Base-by-base conservation (phyloP, 106 monocot species). In the Hemerocallis citrina region DNA sequence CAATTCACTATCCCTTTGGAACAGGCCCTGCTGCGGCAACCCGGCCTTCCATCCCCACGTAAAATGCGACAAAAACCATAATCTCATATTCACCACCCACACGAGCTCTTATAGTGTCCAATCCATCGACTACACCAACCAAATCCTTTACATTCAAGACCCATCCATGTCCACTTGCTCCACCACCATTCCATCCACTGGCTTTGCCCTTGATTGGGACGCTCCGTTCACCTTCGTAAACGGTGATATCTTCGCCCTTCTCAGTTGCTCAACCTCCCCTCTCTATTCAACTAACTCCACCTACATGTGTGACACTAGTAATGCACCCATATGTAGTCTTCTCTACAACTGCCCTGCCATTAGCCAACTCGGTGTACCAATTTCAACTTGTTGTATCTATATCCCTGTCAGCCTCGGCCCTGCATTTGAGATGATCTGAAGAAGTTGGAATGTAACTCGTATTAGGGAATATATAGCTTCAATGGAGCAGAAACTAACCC, bases 81-180 rank as follows among this genome's bases (percentile, higher is more conserved):
- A 41, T 11, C 11, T 45, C 37, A 50, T 64, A 42, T 64, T 75
- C 46, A 56, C 68, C 17, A 69, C 75, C 62, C 55, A 38, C 46
- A 51, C 75, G 1, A 63, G 69, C 52, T 47, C 69, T 5, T 75
- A 75, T 57, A 55, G 52, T 0, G 38, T 75, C 69, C 45, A 69
- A 4, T 56, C 75, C 45, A 57, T 75, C 37, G 75, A 75, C 63
- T 75, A 75, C 69, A 37, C 55, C 55, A 75, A 75, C 69, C 68
- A 75, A 17, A 25, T 75, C 45, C 42, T 75, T 47, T 57, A 46
- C 68, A 37, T 75, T 45, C 48, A 4, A 14, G 73, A 73, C 73
- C 66, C 66, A 29, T 66, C 73, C 66, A 73, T 73, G 66, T 66
- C 73, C n/a, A 73, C 73, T 3, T 73, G 73, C 59, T 49, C 59